A percentile compares a stretch with the other conserved stretches of the same genome.
Conservation (phyloP, 768 basidiomycete species). For the Pisolithus sp. region DNA sequence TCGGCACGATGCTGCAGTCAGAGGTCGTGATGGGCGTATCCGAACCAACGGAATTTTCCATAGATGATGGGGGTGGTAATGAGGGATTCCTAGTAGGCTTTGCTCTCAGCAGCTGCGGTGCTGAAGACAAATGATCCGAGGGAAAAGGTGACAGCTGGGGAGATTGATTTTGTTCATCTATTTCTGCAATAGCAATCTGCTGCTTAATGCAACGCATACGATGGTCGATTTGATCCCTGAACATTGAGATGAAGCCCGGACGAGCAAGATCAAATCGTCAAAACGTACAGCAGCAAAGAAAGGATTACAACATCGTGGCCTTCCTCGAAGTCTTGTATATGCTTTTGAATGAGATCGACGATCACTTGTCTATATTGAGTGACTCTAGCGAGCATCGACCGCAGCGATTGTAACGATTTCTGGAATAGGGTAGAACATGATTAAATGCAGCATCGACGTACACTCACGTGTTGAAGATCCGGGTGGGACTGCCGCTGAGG, state of each 20-base stretch:
- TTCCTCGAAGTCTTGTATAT: constrained; percentile 14
- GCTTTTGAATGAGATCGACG: constrained; percentile 19
- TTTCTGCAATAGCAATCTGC: constrained; percentile 21
- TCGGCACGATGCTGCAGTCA: neutral
- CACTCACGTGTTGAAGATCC: neutral
- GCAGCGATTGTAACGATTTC: constrained; percentile 25
- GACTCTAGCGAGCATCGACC: constrained; percentile 17
- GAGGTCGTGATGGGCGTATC: neutral
- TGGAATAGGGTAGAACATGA: constrained; percentile 4
- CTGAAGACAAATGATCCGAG: no score
- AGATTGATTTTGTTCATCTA: neutral
- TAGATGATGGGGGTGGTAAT: neutral
- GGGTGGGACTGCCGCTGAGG: constrained; percentile 2
- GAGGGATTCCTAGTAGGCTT: neutral
- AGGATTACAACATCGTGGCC: constrained; percentile 34
- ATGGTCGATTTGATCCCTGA: constrained; percentile 30
- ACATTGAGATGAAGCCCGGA: neutral
- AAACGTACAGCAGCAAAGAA: constrained; percentile 35
- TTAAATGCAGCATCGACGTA: neutral
- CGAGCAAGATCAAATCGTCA: neutral
- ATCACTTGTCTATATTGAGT: constrained; percentile 11
- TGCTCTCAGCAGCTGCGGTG: neutral
- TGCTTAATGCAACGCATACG: constrained; percentile 35
- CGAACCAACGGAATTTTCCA: neutral
- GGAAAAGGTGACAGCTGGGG: no score